Percentiles rank a stretch among this genome's conserved stretches.
Conservation (phyloP, 805 yeast genomes). For the Lipomyces sp. region DNA sequence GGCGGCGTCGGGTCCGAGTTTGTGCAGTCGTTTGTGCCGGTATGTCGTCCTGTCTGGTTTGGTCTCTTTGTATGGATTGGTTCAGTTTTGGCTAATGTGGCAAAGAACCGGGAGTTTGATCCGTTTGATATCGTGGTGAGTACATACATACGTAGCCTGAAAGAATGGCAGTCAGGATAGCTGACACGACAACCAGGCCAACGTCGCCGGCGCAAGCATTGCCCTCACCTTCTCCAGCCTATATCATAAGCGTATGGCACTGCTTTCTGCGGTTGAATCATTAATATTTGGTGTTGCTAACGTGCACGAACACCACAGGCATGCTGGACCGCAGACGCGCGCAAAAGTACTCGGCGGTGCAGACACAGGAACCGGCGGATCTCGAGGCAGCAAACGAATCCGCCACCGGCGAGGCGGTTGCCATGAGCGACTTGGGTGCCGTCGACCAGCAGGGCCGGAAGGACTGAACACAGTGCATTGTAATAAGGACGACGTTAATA, state of each 20-base stretch:
- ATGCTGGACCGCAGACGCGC: constrained; percentile 33
- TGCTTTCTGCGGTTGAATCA: too few species aligned
- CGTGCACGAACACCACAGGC: constrained; percentile 24
- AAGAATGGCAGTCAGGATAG: too few species aligned
- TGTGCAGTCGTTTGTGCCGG: constrained; percentile 37
- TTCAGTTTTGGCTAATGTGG: too few species aligned
- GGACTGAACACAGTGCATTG: too few species aligned
- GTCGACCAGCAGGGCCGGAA: too few species aligned
- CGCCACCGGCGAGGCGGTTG: too few species aligned
- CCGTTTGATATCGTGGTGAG: constrained; percentile 38
- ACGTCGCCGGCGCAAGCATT: constrained; percentile 38
- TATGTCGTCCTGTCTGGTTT: constrained; percentile 11
- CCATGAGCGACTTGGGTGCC: too few species aligned
- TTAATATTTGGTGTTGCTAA: too few species aligned
- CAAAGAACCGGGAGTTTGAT: constrained; percentile 39
- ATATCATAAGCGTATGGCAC: constrained; percentile 41
- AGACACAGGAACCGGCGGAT: not conserved
- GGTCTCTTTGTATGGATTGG: too few species aligned
- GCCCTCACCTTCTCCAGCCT: constrained; percentile 37
- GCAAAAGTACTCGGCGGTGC: constrained; percentile 22
- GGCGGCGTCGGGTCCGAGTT: constrained; percentile 45
- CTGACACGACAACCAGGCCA: constrained; percentile 30
- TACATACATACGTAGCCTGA: not conserved
- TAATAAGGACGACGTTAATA: too few species aligned
- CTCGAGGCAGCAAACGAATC: not conserved